These are phyloP conservation scores for Gloeopeniophorella convolvens DNA, from an alignment of 768 basidiomycete genomes.

Conservation along the genomic window DNA sequence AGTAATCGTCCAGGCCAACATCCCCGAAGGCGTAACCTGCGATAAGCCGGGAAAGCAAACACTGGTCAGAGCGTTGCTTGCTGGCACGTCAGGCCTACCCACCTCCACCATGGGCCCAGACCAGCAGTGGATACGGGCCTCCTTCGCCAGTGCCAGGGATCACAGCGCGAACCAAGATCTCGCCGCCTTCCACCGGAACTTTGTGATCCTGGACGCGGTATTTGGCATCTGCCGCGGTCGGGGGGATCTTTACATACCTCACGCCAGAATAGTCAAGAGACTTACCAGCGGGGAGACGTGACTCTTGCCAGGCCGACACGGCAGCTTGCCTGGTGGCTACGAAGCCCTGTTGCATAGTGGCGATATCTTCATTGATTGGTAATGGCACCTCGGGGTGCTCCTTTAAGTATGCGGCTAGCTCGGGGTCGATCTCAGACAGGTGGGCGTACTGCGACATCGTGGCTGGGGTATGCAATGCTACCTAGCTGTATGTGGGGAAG, in stretches of 20 bases:
- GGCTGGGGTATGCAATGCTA: too few relatives aligned
- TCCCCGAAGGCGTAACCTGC: background rate
- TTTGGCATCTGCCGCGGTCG: background rate
- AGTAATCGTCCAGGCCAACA: background rate
- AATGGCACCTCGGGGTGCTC: background rate
- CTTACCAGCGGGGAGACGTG: background rate
- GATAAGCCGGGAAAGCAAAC: too few relatives aligned
- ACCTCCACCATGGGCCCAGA: conserved; percentile 18
- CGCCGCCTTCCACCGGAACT: conserved; percentile 13
- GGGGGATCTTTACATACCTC: too few relatives aligned
- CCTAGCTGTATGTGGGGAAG: too few relatives aligned
- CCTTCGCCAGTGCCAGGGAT: background rate
- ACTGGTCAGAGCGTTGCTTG: background rate
- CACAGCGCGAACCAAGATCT: conserved; percentile 4
- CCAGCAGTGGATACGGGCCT: conserved; percentile 7
- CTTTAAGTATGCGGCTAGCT: background rate
- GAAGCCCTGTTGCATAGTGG: background rate
- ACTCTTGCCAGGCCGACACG: background rate
- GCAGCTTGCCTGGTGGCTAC: background rate
- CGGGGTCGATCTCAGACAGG: conserved; percentile 1
- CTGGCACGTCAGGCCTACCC: background rate
- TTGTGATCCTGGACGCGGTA: conserved; percentile 10
- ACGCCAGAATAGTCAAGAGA: background rate
- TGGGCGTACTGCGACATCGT: conserved; percentile 8
- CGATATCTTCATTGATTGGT: background rate